These are phyloP conservation scores for Exophiala oligosperma DNA, from an alignment of 2,329 filamentous ascomycete species.

Conservation along the genomic window DNA sequence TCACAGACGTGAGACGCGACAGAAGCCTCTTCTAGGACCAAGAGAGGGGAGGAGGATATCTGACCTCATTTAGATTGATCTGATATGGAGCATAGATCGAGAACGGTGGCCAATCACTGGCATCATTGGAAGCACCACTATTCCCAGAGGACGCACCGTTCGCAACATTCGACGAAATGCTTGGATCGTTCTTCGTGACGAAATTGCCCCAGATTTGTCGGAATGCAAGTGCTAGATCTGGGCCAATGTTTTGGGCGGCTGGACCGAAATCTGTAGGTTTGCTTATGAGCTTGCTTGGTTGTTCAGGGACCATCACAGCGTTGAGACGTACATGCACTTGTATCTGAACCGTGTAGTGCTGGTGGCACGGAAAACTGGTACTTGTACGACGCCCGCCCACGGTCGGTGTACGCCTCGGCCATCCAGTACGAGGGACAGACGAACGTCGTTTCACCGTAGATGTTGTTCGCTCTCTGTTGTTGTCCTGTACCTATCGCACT, in stretches of 20 bases:
- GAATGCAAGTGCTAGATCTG: slow-evolving; percentile 42
- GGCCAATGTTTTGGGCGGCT: slow-evolving; percentile 26
- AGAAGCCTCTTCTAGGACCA: not conserved
- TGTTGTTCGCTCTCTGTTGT: slow-evolving; percentile 54
- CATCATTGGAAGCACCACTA: slow-evolving; percentile 23
- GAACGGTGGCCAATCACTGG: slow-evolving; percentile 40
- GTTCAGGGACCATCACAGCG: not conserved
- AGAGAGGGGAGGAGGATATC: not conserved
- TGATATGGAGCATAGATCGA: slow-evolving; percentile 35
- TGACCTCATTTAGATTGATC: slow-evolving; percentile 46
- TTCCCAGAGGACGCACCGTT: slow-evolving; percentile 30
- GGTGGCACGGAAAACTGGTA: slow-evolving; percentile 57
- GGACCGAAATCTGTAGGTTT: slow-evolving; percentile 15
- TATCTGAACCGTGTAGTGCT: slow-evolving; percentile 54
- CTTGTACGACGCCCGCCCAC: slow-evolving; percentile 52
- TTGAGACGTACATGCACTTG: slow-evolving; percentile 28
- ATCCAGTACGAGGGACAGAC: slow-evolving; percentile 58
- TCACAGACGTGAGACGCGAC: not conserved
- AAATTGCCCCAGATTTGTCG: slow-evolving; percentile 51
- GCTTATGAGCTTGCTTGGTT: not conserved
- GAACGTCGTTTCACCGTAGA: slow-evolving; percentile 58
- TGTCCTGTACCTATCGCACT: slow-evolving; percentile 53
- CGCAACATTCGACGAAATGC: slow-evolving; percentile 37
- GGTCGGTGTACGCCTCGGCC: slow-evolving; percentile 49
- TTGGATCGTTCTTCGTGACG: slow-evolving; percentile 43